Conservation (phyloP, 139 green algal genomes). For the Auxenochlorella pyrenoidosa region DNA sequence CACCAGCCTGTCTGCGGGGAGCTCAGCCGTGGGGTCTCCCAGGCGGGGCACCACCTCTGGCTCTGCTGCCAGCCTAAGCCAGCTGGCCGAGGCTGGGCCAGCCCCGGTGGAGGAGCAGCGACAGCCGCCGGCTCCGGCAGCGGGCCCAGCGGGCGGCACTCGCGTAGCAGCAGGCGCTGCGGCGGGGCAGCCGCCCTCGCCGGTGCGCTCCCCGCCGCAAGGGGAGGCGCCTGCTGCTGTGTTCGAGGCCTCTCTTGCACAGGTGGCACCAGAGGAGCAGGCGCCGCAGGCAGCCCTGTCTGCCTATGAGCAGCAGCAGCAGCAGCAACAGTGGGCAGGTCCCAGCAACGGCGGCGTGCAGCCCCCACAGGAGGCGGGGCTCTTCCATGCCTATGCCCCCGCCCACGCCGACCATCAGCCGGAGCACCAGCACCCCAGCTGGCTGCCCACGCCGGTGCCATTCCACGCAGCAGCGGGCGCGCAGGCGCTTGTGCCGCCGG, state of each 20-base stretch:
- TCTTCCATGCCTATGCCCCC: slow-evolving; percentile 24
- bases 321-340: background rate
- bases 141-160: background rate
- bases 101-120: background rate
- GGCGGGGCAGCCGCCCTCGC: background rate
- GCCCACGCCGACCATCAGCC: slow-evolving; percentile 23
- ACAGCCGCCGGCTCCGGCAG: background rate
- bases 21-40: background rate
- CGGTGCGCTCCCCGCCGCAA: background rate
- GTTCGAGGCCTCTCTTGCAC: background rate
- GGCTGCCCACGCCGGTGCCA: slow-evolving; percentile 14
- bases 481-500: background rate
- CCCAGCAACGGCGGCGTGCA: too few species aligned
- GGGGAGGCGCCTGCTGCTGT: background rate
- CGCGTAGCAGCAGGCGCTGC: background rate
- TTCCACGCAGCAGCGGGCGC: background rate
- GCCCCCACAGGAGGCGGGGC: background rate
- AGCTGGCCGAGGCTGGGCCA: background rate
- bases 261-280: background rate
- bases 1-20: background rate
- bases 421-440: slow-evolving; percentile 16
- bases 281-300: background rate
- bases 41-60: background rate
- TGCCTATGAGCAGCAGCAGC: background rate
- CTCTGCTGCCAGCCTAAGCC: slow-evolving; percentile 4